Conservation (phyloP, 371 early-diverging fungal species). For the Mortierella sp. region DNA sequence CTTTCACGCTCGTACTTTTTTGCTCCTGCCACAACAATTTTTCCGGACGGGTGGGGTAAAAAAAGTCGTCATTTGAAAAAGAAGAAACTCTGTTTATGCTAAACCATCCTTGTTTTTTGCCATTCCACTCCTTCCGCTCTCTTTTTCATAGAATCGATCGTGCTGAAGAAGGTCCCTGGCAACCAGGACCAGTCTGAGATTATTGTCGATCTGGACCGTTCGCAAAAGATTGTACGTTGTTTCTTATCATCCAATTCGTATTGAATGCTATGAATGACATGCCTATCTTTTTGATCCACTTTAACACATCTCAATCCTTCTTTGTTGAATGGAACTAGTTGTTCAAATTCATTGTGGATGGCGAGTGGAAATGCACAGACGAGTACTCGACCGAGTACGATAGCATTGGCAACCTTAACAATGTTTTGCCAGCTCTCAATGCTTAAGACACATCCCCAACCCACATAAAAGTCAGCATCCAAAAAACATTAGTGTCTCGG, state of each 20-base stretch:
- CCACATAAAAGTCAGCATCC: neutral
- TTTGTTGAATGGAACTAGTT: conserved; percentile 9
- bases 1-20: neutral
- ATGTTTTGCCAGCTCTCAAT: conserved; percentile 40
- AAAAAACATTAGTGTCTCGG: neutral
- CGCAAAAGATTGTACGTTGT: conserved; percentile 21
- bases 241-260: neutral
- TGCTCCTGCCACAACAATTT: neutral
- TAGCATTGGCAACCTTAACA: conserved; percentile 56
- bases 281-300: neutral
- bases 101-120: neutral
- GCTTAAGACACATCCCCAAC: neutral
- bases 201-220: conserved; percentile 39
- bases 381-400: conserved; percentile 51
- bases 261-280: neutral
- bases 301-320: neutral
- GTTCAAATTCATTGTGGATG: conserved; percentile 65
- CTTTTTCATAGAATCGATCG: conserved; percentile 22
- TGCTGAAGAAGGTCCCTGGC: conserved; percentile 3
- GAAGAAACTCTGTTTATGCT: neutral
- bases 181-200: conserved; percentile 33
- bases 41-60: neutral
- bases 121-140: neutral
- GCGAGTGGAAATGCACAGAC: conserved; percentile 58
- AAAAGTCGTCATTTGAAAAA: neutral